Percentiles rank a stretch among this genome's conserved stretches.
These are phyloP conservation scores for Aspergillus tanneri DNA, from an alignment of 2,329 filamentous ascomycete species.

Conservation along the genomic window DNA sequence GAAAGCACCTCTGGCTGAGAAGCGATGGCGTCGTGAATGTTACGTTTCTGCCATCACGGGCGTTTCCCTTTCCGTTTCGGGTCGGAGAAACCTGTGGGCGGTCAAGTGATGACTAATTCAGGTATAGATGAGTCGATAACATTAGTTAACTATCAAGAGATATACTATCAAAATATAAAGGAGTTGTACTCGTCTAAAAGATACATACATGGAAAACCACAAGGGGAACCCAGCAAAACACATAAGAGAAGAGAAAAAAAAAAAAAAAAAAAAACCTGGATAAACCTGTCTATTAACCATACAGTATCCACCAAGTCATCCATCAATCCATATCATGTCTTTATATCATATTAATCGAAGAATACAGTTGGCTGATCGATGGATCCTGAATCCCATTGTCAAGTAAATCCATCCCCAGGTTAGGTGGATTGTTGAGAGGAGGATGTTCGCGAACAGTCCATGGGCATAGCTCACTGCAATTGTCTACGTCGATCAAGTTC, in stretches of 20 bases:
- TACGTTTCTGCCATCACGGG: background rate
- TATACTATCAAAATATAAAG: too few species aligned
- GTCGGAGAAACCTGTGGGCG: conserved; percentile 31
- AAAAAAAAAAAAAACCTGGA: background rate
- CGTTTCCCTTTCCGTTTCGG: conserved; percentile 27
- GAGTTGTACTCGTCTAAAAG: too few species aligned
- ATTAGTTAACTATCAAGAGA: background rate
- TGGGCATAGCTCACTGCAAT: conserved; percentile 40
- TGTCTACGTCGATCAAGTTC: conserved; percentile 33
- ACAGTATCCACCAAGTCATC: background rate
- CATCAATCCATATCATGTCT: too few species aligned
- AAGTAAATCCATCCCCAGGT: conserved; percentile 35
- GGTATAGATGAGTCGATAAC: too few species aligned
- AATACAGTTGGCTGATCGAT: conserved; percentile 37
- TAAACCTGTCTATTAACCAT: conserved; percentile 1
- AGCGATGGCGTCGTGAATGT: background rate
- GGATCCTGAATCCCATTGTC: conserved; percentile 32
- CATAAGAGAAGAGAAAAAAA: background rate
- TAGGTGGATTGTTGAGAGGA: conserved; percentile 32
- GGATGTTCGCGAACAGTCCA: conserved; percentile 43
- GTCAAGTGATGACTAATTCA: conserved; percentile 23
- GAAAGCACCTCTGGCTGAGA: too few species aligned
- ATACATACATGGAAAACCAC: background rate
- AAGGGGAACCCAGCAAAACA: background rate
- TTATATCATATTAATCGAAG: conserved; percentile 37